A percentile compares a stretch with the other conserved stretches of the same genome.
Evolutionary conservation across 2,329 filamentous ascomycete species (phyloP).

Genomic region (Ophiostoma sp.): DNA sequence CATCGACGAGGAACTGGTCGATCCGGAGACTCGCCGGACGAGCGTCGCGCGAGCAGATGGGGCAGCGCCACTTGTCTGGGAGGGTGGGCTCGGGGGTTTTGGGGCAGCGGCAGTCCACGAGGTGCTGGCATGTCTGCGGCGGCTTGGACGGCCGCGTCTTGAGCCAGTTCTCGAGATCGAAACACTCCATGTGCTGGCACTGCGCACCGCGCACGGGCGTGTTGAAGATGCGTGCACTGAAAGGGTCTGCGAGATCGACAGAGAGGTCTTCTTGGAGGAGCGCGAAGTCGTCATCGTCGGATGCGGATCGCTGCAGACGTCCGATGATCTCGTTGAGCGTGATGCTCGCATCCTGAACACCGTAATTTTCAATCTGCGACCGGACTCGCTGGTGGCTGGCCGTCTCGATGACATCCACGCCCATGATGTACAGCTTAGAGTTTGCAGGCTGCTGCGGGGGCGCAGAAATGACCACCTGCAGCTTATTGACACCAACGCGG

Average conservation of each 20-base stretch:
- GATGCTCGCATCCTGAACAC: slow-evolving; percentile 40
- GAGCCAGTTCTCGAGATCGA: slow-evolving; percentile 81
- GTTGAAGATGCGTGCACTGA: slow-evolving; percentile 58
- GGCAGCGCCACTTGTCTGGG: slow-evolving; percentile 77
- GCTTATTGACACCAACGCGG: slow-evolving; percentile 52
- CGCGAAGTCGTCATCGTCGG: slow-evolving; percentile 58
- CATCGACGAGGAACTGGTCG: slow-evolving; percentile 65
- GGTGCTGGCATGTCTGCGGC: slow-evolving; percentile 34
- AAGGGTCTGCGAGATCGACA: slow-evolving; percentile 62
- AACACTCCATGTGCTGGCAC: slow-evolving; percentile 80
- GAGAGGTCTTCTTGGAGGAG: slow-evolving; percentile 53
- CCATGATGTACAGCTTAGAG: slow-evolving; percentile 41
- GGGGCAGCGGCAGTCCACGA: slow-evolving; percentile 36
- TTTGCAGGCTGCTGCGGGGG: slow-evolving; percentile 25
- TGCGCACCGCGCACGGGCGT: slow-evolving; percentile 63
- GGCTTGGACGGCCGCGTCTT: slow-evolving; percentile 50
- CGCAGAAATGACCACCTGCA: slow-evolving; percentile 48
- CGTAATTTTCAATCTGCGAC: slow-evolving; percentile 35
- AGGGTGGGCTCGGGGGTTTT: slow-evolving; percentile 44
- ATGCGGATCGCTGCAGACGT: slow-evolving; percentile 32
- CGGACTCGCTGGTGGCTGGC: slow-evolving; percentile 43
- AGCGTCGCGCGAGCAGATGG: slow-evolving; percentile 72
- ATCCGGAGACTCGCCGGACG: slow-evolving; percentile 64
- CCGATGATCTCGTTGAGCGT: slow-evolving; percentile 54
- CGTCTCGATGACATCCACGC: slow-evolving; percentile 63